Evolutionary conservation across 495 filamentous ascomycete species (phyloP).

Genomic region (Penicillium crystallinum): DNA sequence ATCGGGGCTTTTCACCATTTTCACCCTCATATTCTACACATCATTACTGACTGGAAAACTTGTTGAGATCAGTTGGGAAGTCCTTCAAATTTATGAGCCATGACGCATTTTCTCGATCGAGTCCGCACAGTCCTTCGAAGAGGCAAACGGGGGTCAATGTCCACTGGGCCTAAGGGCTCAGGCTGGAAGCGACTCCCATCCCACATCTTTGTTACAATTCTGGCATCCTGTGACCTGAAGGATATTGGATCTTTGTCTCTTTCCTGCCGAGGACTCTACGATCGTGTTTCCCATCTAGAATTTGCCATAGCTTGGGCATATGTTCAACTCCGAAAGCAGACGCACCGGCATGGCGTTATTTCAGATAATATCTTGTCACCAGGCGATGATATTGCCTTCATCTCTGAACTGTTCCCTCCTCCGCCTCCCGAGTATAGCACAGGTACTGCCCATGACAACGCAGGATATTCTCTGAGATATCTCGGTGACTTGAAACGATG

Average conservation of each 20-base stretch:
- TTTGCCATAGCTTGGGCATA: constrained; percentile 21
- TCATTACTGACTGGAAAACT: not conserved
- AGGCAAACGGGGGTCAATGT: constrained; percentile 4
- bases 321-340: constrained; percentile 13
- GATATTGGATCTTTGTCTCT: constrained; percentile 21
- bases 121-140: constrained; percentile 14
- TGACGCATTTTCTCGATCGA: constrained; percentile 15
- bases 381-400: constrained; percentile 27
- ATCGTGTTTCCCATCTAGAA: constrained; percentile 20
- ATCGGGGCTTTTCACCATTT: not conserved
- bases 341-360: not conserved
- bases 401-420: constrained; percentile 26
- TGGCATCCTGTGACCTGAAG: constrained; percentile 18
- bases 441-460: constrained; percentile 11
- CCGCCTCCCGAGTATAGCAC: constrained; percentile 25
- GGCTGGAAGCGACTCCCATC: constrained; percentile 24
- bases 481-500: constrained; percentile 23
- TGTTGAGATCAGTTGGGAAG: not conserved
- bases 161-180: constrained; percentile 2
- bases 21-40: too few relatives aligned
- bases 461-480: constrained; percentile 29
- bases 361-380: constrained; percentile 6
- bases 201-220: constrained; percentile 14
- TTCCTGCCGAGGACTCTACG: constrained; percentile 19
- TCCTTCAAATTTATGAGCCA: not conserved